These are phyloP conservation scores for Hirsutella minnesotensis DNA, from an alignment of 2,329 filamentous ascomycete species.

Conservation along the genomic window DNA sequence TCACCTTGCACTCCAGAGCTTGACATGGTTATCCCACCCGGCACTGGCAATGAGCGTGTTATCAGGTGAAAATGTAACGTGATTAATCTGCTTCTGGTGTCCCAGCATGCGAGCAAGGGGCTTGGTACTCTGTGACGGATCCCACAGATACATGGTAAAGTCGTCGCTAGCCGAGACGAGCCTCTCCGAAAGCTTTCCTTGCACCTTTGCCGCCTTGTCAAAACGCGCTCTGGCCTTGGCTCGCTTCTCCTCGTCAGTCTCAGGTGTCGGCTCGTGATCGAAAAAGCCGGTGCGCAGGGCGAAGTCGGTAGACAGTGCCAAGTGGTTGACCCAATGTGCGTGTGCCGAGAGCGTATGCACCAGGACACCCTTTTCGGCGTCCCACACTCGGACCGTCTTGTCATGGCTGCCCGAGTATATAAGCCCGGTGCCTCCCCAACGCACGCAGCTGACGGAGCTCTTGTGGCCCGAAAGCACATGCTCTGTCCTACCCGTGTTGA, in stretches of 20 bases:
- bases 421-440: conserved; percentile 82
- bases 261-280: conserved; percentile 65
- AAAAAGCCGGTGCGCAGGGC: conserved; percentile 76
- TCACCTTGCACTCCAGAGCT: conserved; percentile 71
- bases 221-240: conserved; percentile 72
- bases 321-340: conserved; percentile 90
- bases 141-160: conserved; percentile 94
- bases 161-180: conserved; percentile 89
- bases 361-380: conserved; percentile 65
- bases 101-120: conserved; percentile 82
- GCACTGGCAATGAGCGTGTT: conserved; percentile 77
- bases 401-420: conserved; percentile 84
- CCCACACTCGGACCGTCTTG: conserved; percentile 88
- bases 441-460: conserved; percentile 77
- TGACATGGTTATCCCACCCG: conserved; percentile 89
- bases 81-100: conserved; percentile 94
- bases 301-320: conserved; percentile 87
- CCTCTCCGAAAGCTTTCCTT: conserved; percentile 68
- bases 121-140: conserved; percentile 65
- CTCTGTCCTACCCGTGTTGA: conserved; percentile 65
- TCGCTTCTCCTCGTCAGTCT: conserved; percentile 56
- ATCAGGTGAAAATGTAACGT: conserved; percentile 89
- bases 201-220: conserved; percentile 68
- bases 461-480: conserved; percentile 82
- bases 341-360: conserved; percentile 71